Evolutionary conservation across 2,329 filamentous ascomycete species (phyloP).

Genomic region (Penicillium digitatum): DNA sequence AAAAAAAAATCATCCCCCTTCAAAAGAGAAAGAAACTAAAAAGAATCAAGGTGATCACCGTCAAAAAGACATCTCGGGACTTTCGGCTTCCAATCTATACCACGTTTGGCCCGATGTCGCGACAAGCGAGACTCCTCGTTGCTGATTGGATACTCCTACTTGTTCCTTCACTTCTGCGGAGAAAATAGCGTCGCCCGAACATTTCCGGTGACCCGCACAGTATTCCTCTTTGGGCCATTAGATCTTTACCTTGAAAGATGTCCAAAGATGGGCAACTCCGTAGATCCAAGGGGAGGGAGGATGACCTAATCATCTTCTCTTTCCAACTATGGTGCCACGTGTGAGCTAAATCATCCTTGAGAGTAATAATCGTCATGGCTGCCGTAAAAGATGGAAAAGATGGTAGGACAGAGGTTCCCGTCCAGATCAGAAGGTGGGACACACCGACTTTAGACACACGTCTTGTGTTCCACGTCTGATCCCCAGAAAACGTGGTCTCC

Average conservation of each 20-base stretch:
- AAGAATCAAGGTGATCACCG: neutral
- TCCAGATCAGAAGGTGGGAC: neutral
- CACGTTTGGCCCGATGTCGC: constrained; percentile 23
- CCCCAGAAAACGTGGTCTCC: constrained; percentile 18
- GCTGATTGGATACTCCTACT: constrained; percentile 1
- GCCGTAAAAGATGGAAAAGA: neutral
- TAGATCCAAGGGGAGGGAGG: no score
- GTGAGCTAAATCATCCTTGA: constrained; percentile 2
- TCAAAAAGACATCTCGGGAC: neutral
- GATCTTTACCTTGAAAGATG: no score
- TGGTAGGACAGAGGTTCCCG: neutral
- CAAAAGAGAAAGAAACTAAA: neutral
- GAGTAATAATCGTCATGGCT: constrained; percentile 4
- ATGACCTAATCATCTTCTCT: neutral
- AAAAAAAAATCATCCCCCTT: no score
- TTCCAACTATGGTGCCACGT: constrained; percentile 18
- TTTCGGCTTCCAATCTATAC: constrained; percentile 17
- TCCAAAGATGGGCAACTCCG: no score
- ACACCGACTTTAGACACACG: constrained; percentile 17
- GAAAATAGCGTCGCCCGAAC: constrained; percentile 8
- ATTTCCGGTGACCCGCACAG: constrained; percentile 8
- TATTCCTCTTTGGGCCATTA: neutral
- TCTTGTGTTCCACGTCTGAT: neutral
- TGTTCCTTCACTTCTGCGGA: constrained; percentile 2
- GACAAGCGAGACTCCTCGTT: constrained; percentile 17